Percentiles rank a stretch among this genome's conserved stretches.
These are phyloP conservation scores for Dorcoceras hygrometricum DNA, from an alignment of 257 asterid genomes.

Conservation along the genomic window DNA sequence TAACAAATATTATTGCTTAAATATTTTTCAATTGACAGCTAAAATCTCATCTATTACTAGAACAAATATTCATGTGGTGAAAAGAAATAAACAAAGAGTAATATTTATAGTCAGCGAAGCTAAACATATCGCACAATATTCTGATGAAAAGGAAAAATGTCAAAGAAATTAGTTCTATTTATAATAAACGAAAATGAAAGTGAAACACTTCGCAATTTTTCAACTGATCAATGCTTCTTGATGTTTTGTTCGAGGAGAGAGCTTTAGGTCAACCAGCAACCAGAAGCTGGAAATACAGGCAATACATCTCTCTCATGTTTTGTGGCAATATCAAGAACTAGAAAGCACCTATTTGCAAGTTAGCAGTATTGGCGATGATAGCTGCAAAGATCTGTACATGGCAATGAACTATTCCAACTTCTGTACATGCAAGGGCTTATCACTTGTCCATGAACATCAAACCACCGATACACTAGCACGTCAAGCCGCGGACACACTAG, in stretches of 20 bases:
- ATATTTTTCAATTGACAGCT: neutral
- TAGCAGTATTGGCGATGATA: slow-evolving; percentile 21
- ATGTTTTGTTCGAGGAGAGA: neutral
- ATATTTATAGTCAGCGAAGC: neutral
- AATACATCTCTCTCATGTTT: slow-evolving; percentile 2
- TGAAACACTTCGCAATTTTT: slow-evolving; percentile 15
- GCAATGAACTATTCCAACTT: slow-evolving; percentile 15
- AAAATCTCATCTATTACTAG: neutral
- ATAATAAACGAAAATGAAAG: slow-evolving; percentile 20
- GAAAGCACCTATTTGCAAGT: slow-evolving; percentile 25
- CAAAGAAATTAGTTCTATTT: slow-evolving; percentile 20
- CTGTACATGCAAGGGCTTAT: slow-evolving; percentile 14
- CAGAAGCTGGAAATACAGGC: slow-evolving; percentile 19
- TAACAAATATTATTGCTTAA: neutral
- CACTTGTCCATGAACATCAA: slow-evolving; percentile 3
- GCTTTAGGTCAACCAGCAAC: slow-evolving; percentile 18
- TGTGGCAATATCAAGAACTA: slow-evolving; percentile 19
- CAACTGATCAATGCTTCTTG: slow-evolving; percentile 10
- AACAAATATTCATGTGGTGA: neutral
- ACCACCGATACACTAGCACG: slow-evolving; percentile 12
- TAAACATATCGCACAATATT: neutral
- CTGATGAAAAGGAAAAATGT: slow-evolving; percentile 3
- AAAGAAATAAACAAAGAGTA: neutral
- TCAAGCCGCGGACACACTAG: slow-evolving; percentile 15
- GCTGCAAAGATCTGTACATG: slow-evolving; percentile 31